Percentiles rank a stretch among this genome's conserved stretches.
Evolutionary conservation across 805 yeast species (phyloP).

Genomic region (Priceomyces haplophilus): DNA sequence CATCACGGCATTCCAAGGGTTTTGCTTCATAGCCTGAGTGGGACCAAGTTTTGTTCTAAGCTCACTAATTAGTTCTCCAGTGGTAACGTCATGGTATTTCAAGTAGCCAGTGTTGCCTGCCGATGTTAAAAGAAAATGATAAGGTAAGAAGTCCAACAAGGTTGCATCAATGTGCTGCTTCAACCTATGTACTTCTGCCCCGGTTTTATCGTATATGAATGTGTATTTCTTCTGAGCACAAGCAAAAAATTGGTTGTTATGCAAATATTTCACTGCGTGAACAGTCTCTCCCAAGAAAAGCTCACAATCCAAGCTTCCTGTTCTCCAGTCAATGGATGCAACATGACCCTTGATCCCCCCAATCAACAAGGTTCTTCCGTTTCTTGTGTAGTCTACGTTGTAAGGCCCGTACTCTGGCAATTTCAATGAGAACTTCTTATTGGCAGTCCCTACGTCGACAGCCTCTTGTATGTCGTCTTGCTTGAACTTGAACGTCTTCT

Average conservation of each 20-base stretch:
- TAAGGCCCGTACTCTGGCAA: slow-evolving; percentile 87
- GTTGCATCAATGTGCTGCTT: slow-evolving; percentile 88
- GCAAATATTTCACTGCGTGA: slow-evolving; percentile 84
- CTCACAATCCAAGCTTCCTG: slow-evolving; percentile 79
- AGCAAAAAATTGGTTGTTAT: slow-evolving; percentile 91
- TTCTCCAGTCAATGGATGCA: slow-evolving; percentile 94
- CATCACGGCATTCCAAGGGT: slow-evolving; percentile 94
- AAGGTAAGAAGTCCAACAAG: slow-evolving; percentile 82
- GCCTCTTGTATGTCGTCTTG: slow-evolving; percentile 74
- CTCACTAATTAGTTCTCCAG: slow-evolving; percentile 84
- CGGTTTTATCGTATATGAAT: slow-evolving; percentile 86
- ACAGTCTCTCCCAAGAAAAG: slow-evolving; percentile 84
- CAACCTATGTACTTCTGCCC: slow-evolving; percentile 87
- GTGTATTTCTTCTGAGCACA: slow-evolving; percentile 95
- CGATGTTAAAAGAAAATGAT: slow-evolving; percentile 81
- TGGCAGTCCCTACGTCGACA: slow-evolving; percentile 75
- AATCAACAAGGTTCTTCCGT: slow-evolving; percentile 79
- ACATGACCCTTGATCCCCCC: slow-evolving; percentile 94
- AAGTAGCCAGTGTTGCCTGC: slow-evolving; percentile 88
- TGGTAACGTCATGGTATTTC: slow-evolving; percentile 92
- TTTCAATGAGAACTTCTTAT: slow-evolving; percentile 70
- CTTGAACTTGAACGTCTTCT: slow-evolving; percentile 78
- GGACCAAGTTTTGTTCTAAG: slow-evolving; percentile 87
- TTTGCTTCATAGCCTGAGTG: slow-evolving; percentile 80
- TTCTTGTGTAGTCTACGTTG: slow-evolving; percentile 72